phyloP scores from a whole-genome alignment of 257 asterid genomes.

The Rubia yunnanensis region DNA sequence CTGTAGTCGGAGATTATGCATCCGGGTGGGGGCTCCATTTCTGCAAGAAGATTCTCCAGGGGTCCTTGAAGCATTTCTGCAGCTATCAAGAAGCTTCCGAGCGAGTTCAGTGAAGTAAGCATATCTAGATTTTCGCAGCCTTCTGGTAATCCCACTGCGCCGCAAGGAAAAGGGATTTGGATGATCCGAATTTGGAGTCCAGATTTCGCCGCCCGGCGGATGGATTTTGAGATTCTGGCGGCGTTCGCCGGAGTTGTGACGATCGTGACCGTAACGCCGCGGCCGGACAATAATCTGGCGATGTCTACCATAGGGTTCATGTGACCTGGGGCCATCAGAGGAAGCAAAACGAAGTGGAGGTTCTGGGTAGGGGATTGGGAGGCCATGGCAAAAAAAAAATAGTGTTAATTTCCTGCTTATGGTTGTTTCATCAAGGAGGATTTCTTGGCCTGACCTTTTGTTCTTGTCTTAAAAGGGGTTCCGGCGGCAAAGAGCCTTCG shows the following conservation, averaged over 20 bases:
- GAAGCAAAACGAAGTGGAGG: constrained; percentile 42
- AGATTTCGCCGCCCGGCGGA: background rate
- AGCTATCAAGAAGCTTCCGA: constrained; percentile 26
- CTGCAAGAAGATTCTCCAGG: constrained; percentile 26
- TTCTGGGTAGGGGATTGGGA: constrained; percentile 13
- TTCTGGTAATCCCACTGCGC: constrained; percentile 35
- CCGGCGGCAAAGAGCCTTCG: background rate
- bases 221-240: background rate
- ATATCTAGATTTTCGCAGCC: constrained; percentile 42
- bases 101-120: constrained; percentile 20
- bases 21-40: constrained; percentile 28
- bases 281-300: constrained; percentile 30
- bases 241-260: constrained; percentile 30
- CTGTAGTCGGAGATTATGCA: constrained; percentile 35
- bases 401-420: background rate
- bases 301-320: constrained; percentile 43
- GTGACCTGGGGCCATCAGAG: constrained; percentile 54
- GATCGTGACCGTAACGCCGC: constrained; percentile 30
- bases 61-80: constrained; percentile 25
- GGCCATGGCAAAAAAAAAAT: constrained; percentile 19
- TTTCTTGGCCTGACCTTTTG: no score
- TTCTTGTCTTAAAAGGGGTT: background rate
- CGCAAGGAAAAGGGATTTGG: constrained; percentile 30
- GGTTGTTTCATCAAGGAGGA: no score
- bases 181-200: constrained; percentile 3